Conservation (phyloP, 129 eudicot species). For the Tagetes patula region DNA sequence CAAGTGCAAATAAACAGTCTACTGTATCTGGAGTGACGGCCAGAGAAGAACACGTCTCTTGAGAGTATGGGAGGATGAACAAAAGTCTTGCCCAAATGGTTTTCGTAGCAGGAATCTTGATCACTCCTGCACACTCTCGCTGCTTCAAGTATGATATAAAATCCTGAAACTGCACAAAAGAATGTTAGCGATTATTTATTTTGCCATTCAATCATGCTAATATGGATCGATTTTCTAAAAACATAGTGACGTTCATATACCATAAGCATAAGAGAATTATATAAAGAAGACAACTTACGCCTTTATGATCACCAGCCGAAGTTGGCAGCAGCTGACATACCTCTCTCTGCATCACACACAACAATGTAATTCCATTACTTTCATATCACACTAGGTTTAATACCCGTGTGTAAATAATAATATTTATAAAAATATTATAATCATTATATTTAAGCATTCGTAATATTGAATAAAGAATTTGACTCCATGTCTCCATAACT, state of each 20-base stretch:
- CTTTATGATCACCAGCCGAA: conserved; percentile 76
- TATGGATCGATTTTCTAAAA: background rate
- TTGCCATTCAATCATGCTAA: background rate
- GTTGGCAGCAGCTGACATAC: conserved; percentile 85
- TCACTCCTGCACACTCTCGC: conserved; percentile 94
- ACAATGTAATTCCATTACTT: conserved; percentile 16
- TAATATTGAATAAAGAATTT: too few species aligned
- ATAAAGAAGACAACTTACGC: conserved; percentile 56
- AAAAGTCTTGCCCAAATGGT: conserved; percentile 81
- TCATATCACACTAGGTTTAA: too few species aligned
- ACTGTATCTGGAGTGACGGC: conserved; percentile 55
- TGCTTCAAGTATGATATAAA: conserved; percentile 89
- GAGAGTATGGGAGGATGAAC: conserved; percentile 80
- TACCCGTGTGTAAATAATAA: too few species aligned
- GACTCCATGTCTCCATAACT: too few species aligned
- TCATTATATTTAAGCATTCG: too few species aligned
- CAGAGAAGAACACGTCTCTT: conserved; percentile 59
- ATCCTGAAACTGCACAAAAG: conserved; percentile 71
- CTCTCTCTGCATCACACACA: conserved; percentile 69
- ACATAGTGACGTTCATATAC: background rate
- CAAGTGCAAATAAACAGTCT: conserved; percentile 71
- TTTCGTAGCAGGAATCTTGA: conserved; percentile 71
- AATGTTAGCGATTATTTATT: background rate
- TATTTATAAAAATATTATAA: too few species aligned
- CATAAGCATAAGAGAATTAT: background rate